A percentile compares a stretch with the other conserved stretches of the same genome.
Conservation (phyloP, 345 rosid species). For the Cardamine chenopodiifolia region DNA sequence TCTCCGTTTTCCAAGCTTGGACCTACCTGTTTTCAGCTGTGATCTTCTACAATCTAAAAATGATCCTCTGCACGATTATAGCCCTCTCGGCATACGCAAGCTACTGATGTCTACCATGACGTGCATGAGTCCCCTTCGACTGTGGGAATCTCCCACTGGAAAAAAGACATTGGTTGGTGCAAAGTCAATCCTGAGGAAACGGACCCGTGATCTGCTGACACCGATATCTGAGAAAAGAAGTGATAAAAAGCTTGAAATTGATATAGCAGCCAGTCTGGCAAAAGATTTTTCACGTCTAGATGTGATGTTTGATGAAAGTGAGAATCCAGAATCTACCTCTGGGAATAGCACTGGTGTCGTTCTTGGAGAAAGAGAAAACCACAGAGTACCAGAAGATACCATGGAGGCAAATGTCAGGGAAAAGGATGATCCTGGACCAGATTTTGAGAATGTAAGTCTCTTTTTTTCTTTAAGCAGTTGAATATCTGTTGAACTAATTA, state of each 20-base stretch:
- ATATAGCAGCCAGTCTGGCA: constrained; percentile 65
- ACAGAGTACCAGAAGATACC: constrained; percentile 39
- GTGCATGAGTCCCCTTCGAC: constrained; percentile 84
- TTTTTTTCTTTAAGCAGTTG: constrained; percentile 5
- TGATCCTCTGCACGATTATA: constrained; percentile 83
- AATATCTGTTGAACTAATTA: constrained; percentile 21
- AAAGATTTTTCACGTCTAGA: constrained; percentile 86
- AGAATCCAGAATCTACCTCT: constrained; percentile 38
- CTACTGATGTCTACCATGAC: constrained; percentile 84
- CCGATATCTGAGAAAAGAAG: constrained; percentile 84
- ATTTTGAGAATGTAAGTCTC: constrained; percentile 49
- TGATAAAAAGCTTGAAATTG: constrained; percentile 85
- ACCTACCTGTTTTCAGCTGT: constrained; percentile 85
- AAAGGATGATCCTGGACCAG: constrained; percentile 42
- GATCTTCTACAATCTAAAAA: constrained; percentile 76
- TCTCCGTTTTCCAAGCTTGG: constrained; percentile 90
- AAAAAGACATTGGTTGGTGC: constrained; percentile 81
- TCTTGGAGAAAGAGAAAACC: constrained; percentile 62
- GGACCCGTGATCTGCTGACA: constrained; percentile 81
- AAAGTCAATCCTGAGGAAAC: constrained; percentile 84
- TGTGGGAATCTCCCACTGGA: constrained; percentile 93
- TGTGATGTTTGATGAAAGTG: constrained; percentile 69
- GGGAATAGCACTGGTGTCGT: constrained; percentile 38
- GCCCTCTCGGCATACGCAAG: constrained; percentile 98
- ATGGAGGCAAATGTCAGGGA: constrained; percentile 39